Percentiles rank a stretch among this genome's conserved stretches.
Evolutionary conservation across 768 basidiomycete genomes (phyloP).

Genomic region (Kwoniella bestiolae): DNA sequence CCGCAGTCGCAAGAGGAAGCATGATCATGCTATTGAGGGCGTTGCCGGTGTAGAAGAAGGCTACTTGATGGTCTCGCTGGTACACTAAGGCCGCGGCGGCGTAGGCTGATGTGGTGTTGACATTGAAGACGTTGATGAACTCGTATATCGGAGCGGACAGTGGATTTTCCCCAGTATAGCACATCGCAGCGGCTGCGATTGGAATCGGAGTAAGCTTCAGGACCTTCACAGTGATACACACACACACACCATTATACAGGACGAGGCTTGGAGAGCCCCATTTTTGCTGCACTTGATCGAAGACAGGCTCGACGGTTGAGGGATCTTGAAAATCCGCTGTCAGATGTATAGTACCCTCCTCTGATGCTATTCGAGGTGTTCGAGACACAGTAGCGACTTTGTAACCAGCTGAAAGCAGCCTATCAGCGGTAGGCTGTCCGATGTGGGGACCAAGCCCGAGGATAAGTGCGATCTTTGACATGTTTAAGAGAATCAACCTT

Average conservation of each 20-base stretch:
- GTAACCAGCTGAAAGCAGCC: not conserved
- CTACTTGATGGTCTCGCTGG: not conserved
- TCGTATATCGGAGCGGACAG: not conserved
- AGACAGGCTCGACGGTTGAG: not conserved
- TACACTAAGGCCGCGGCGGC: not conserved
- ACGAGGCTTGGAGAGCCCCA: slow-evolving; percentile 10
- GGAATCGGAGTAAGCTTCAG: not conserved
- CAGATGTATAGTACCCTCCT: not conserved
- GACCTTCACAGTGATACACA: not conserved
- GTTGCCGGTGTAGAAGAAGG: slow-evolving; percentile 8
- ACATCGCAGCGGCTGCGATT: not conserved
- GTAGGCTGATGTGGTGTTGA: slow-evolving; percentile 1
- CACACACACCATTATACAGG: slow-evolving; percentile 1
- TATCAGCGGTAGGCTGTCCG: not conserved
- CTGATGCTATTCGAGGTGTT: not conserved
- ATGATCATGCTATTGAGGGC: not conserved
- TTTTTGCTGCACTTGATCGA: not conserved
- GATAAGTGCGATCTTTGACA: slow-evolving; percentile 9
- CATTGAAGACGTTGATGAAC: not conserved
- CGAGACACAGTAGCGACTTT: not conserved
- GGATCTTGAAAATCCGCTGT: slow-evolving; percentile 9
- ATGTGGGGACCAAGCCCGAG: not conserved
- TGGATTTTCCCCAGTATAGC: not conserved
- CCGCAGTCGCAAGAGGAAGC: not conserved
- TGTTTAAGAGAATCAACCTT: no score